Conservation (phyloP, 345 rosid species). For the Camelina neglecta region DNA sequence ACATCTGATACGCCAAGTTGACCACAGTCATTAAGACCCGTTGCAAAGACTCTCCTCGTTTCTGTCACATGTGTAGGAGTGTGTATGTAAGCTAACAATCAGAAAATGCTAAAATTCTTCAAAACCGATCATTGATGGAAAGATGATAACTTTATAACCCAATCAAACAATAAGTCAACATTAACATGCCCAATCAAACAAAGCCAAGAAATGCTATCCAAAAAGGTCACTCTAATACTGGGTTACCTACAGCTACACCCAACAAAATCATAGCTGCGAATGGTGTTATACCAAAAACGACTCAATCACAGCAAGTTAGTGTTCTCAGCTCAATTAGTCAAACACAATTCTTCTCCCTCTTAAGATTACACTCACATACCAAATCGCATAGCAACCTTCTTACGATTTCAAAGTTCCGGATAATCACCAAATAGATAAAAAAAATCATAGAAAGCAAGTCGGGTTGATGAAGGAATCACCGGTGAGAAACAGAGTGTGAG, state of each 20-base stretch:
- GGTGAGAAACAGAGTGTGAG: conserved; percentile 93
- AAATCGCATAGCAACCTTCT: neutral
- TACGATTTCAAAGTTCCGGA: neutral
- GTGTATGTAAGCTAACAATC: conserved; percentile 30
- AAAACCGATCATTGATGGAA: conserved; percentile 23
- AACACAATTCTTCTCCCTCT: neutral
- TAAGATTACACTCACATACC: neutral
- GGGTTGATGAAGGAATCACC: conserved; percentile 46
- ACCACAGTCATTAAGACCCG: conserved; percentile 91
- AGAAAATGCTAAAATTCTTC: conserved; percentile 20
- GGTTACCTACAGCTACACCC: conserved; percentile 1
- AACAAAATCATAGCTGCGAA: neutral
- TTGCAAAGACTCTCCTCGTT: conserved; percentile 76
- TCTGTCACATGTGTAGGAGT: conserved; percentile 54
- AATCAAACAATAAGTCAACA: neutral
- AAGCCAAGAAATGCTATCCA: neutral
- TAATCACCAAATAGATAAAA: neutral
- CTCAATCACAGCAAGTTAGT: neutral
- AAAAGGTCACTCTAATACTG: neutral
- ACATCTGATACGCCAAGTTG: conserved; percentile 71
- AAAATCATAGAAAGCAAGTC: neutral
- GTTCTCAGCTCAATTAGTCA: conserved; percentile 9
- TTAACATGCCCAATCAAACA: conserved; percentile 19
- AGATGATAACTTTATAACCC: conserved; percentile 8
- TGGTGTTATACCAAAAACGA: neutral